These are phyloP conservation scores for Penicillium longicatenatum DNA, from an alignment of 495 filamentous ascomycete genomes.

Conservation along the genomic window DNA sequence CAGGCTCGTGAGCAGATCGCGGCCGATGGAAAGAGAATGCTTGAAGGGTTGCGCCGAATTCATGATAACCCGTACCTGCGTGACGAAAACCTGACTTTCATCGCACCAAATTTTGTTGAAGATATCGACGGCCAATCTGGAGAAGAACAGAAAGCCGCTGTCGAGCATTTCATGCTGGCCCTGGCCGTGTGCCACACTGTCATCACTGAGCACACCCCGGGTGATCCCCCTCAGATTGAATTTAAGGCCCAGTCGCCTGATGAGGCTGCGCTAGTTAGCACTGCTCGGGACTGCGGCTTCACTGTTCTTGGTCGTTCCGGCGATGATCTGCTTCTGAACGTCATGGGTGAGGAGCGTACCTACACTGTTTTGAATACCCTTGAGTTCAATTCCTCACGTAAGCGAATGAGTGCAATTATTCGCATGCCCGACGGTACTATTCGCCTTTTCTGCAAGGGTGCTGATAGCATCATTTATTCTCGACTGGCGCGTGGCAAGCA, in stretches of 20 bases:
- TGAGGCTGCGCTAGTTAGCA: slow-evolving; percentile 92
- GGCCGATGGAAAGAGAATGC: slow-evolving; percentile 68
- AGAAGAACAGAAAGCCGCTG: slow-evolving; percentile 72
- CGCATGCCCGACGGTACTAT: slow-evolving; percentile 94
- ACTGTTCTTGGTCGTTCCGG: slow-evolving; percentile 82
- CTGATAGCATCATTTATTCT: slow-evolving; percentile 96
- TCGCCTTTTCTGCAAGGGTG: slow-evolving; percentile 94
- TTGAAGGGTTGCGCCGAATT: slow-evolving; percentile 69
- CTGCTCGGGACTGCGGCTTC: slow-evolving; percentile 93
- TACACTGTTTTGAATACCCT: slow-evolving; percentile 92
- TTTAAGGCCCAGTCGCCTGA: slow-evolving; percentile 98
- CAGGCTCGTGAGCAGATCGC: slow-evolving; percentile 79
- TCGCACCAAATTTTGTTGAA: slow-evolving; percentile 83
- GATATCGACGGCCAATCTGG: slow-evolving; percentile 79
- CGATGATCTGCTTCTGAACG: slow-evolving; percentile 80
- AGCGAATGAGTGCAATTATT: slow-evolving; percentile 98
- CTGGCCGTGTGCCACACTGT: slow-evolving; percentile 96
- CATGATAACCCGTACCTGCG: slow-evolving; percentile 90
- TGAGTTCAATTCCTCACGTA: slow-evolving; percentile 96
- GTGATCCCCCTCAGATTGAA: slow-evolving; percentile 84
- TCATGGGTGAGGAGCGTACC: slow-evolving; percentile 80
- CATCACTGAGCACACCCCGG: slow-evolving; percentile 85
- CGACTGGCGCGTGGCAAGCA: slow-evolving; percentile 85
- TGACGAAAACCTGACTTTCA: slow-evolving; percentile 87
- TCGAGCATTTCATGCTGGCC: slow-evolving; percentile 90